Evolutionary conservation across 352 stramenopile genomes (phyloP).

Genomic region (Phytopythium delawarense): DNA sequence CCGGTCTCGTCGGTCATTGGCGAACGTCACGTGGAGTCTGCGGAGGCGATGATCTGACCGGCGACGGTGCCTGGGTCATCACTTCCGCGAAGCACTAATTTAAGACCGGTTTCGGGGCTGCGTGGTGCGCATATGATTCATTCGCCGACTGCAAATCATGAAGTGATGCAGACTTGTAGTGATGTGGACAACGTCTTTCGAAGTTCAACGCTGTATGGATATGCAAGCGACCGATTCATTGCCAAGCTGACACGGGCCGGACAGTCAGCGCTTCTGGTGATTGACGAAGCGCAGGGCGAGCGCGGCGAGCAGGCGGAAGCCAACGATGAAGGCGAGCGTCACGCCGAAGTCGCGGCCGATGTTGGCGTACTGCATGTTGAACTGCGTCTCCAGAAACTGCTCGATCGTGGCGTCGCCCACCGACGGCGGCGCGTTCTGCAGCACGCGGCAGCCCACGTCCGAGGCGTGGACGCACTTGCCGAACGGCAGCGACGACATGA

Average conservation of each 20-base stretch:
- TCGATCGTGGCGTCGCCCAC: constrained; percentile 3
- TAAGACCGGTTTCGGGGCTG: background rate
- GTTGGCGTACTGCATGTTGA: constrained; percentile 29
- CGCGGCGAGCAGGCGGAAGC: constrained; percentile 10
- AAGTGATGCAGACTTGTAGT: constrained; percentile 3
- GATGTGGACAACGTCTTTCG: too few species aligned
- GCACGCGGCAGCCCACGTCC: constrained; percentile 22
- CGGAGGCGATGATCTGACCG: background rate
- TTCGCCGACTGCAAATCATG: too few species aligned
- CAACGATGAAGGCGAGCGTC: constrained; percentile 9
- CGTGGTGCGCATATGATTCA: too few species aligned
- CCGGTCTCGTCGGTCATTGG: too few species aligned
- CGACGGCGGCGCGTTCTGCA: constrained; percentile 20
- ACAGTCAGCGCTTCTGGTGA: constrained; percentile 12
- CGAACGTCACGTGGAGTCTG: background rate
- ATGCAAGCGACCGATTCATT: too few species aligned
- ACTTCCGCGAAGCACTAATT: background rate
- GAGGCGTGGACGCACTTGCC: constrained; percentile 5
- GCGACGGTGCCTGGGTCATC: background rate
- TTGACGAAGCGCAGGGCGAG: constrained; percentile 18
- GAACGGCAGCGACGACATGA: constrained; percentile 23
- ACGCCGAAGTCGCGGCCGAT: constrained; percentile 12
- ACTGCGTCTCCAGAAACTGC: constrained; percentile 9
- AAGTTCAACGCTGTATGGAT: too few species aligned
- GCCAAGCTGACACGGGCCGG: too few species aligned